Base-by-base conservation (phyloP, 164 flowering plant genomes). In the Aristolochia fimbriata region DNA sequence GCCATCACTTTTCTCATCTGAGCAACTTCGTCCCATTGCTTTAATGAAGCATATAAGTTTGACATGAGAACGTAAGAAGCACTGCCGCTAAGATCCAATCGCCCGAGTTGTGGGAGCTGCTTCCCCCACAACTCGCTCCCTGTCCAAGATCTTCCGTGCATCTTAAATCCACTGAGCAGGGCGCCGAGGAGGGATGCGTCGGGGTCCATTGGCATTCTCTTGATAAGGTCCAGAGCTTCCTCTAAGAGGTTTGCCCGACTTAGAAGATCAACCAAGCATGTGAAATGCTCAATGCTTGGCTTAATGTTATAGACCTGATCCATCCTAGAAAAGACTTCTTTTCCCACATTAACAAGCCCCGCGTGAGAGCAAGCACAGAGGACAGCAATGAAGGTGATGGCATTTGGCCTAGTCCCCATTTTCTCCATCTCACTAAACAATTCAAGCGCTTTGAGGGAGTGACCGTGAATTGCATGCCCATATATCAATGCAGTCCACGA, bases 211-310 rank as follows among this genome's bases (percentile, higher is more conserved):
- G 66, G 65, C 70, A 67, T 67, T 10, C 60, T 20, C 62, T 50
- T 57, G 19, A 67, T 57, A 30, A 67, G 41, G 14, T 57, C 50
- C 19, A 47, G 20, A 22, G 70, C 70, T 55, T 62, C 64, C 20
- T 62, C 71, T 10, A 63, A 24, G 23, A 45, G 48, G 53, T 45
- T 47, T 0, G 62, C 51, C 13, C 57, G 30, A 33, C 65, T 67
- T 14, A 62, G 57, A 48, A 67, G 51, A 57, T 62, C 70, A 50
- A 62, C 51, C 54, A 62, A 24, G 69, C 76, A 53, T 45, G 63
- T 37, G 14, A 41, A 25, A 25, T 51, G 77, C 63, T 53, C 66
- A 49, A 65, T 51, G 4, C 51, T 19, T 8, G 68, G 63, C 43
- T 47, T 51, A 15, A 65, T 52, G 27, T 53, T 25, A 25, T 65